Evolutionary conservation across 139 green algal species (phyloP).

Genomic region (Pycnococcus provasolii): DNA sequence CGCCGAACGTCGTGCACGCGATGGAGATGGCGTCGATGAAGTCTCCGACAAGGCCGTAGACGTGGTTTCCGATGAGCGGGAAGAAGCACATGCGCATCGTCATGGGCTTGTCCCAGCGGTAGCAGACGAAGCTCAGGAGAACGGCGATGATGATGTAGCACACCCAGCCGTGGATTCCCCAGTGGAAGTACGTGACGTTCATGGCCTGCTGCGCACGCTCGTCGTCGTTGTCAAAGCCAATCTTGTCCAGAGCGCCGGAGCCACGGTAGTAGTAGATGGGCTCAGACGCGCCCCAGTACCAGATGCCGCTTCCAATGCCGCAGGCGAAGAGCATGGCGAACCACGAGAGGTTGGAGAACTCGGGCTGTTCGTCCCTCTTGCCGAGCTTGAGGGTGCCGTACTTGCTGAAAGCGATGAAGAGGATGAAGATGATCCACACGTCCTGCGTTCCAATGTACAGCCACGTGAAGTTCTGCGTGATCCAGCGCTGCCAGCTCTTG

Average conservation of each 20-base stretch:
- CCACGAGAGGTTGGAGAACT: constrained; percentile 19
- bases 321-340: constrained; percentile 28
- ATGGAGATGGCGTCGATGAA: constrained; percentile 30
- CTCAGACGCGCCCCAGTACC: constrained; percentile 25
- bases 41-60: constrained; percentile 30
- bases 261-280: constrained; percentile 27
- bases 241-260: not conserved
- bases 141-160: constrained; percentile 24
- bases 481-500: not conserved
- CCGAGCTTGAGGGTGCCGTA: constrained; percentile 25
- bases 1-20: constrained; percentile 26
- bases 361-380: constrained; percentile 19
- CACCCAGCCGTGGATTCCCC: constrained; percentile 32
- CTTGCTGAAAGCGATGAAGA: constrained; percentile 23
- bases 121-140: constrained; percentile 19
- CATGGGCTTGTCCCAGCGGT: constrained; percentile 26
- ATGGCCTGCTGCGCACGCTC: constrained; percentile 29
- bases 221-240: constrained; percentile 17
- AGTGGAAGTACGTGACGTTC: constrained; percentile 29
- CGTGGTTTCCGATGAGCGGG: constrained; percentile 26
- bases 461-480: constrained; percentile 23
- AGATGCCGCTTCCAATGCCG: constrained; percentile 29
- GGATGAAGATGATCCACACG: constrained; percentile 22
- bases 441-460: constrained; percentile 27
- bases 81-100: constrained; percentile 30